phyloP scores from a whole-genome alignment of 78 protist genomes.

The Protostelium mycophagum region DNA sequence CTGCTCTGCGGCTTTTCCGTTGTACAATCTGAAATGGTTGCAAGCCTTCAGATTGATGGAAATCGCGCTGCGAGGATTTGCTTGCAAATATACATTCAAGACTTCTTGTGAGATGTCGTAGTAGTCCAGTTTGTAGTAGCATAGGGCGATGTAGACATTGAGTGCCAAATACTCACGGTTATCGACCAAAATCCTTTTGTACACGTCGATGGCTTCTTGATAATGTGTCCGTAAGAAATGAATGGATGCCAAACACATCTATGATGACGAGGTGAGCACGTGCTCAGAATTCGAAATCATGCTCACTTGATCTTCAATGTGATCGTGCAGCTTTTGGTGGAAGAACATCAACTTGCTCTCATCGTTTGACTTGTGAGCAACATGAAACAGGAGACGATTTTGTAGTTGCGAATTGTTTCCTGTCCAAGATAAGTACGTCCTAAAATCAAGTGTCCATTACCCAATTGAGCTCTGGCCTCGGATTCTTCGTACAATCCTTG shows the following conservation, averaged over 20 bases:
- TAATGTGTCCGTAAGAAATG: slow-evolving; percentile 68
- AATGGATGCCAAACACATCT: slow-evolving; percentile 68
- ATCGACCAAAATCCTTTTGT: slow-evolving; percentile 69
- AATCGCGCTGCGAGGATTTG: slow-evolving; percentile 38
- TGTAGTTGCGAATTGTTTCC: slow-evolving; percentile 24
- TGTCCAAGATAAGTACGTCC: too few species aligned
- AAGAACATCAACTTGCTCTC: slow-evolving; percentile 49
- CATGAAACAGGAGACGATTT: slow-evolving; percentile 67
- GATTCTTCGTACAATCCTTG: slow-evolving; percentile 54
- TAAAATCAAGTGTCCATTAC: too few species aligned
- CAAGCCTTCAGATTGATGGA: slow-evolving; percentile 86
- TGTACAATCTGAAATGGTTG: slow-evolving; percentile 73
- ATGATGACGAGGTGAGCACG: not conserved
- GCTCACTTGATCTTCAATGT: not conserved
- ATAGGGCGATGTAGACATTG: slow-evolving; percentile 72
- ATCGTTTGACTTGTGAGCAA: slow-evolving; percentile 66
- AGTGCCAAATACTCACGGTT: slow-evolving; percentile 57
- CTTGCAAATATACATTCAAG: slow-evolving; percentile 26
- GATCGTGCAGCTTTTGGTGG: slow-evolving; percentile 59
- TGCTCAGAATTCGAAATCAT: too few species aligned
- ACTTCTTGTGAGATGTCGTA: slow-evolving; percentile 79
- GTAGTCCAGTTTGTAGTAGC: slow-evolving; percentile 84
- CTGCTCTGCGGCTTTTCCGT: slow-evolving; percentile 79
- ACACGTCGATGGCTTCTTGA: slow-evolving; percentile 79
- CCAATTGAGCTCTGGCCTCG: slow-evolving; percentile 19